A percentile compares a stretch with the other conserved stretches of the same genome.
Conservation (phyloP, 2,329 filamentous ascomycete genomes). For the Pseudogymnoascus verrucosus region DNA sequence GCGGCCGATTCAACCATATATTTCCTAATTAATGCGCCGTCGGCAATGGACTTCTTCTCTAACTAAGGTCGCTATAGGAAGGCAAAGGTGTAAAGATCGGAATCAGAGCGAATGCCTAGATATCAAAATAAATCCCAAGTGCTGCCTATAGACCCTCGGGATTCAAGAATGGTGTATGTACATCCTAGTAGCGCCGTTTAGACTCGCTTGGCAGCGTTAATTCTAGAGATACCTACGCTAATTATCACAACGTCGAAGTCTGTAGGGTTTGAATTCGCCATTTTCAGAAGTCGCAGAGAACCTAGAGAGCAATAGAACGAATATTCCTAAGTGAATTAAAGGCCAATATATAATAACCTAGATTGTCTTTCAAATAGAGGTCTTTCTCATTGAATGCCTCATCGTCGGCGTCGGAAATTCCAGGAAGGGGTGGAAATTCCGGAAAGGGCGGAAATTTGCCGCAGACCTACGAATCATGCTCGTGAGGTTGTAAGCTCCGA, state of each 20-base stretch:
- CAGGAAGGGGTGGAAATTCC: too few relatives aligned
- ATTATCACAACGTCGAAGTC: slow-evolving; percentile 52
- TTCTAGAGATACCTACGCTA: slow-evolving; percentile 67
- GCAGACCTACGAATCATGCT: too few relatives aligned
- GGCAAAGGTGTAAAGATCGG: slow-evolving; percentile 53
- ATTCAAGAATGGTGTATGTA: slow-evolving; percentile 61
- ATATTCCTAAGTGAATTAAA: too few relatives aligned
- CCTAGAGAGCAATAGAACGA: too few relatives aligned
- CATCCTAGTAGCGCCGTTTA: slow-evolving; percentile 47
- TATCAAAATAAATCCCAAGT: slow-evolving; percentile 76
- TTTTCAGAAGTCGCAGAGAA: too few relatives aligned
- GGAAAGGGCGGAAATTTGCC: too few relatives aligned
- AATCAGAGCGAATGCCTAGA: slow-evolving; percentile 60
- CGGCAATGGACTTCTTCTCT: slow-evolving; percentile 41
- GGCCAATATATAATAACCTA: too few relatives aligned
- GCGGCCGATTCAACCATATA: slow-evolving; percentile 47
- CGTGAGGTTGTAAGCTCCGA: too few relatives aligned
- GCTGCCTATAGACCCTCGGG: slow-evolving; percentile 57
- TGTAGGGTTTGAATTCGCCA: background rate
- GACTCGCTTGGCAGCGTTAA: slow-evolving; percentile 66
- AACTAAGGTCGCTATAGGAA: slow-evolving; percentile 66
- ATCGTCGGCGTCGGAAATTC: too few relatives aligned
- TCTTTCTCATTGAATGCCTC: too few relatives aligned
- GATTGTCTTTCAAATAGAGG: too few relatives aligned
- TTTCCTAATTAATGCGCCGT: slow-evolving; percentile 42